phyloP scores from a whole-genome alignment of 148 eudicot genomes.

The Salicornia ramosissima region DNA sequence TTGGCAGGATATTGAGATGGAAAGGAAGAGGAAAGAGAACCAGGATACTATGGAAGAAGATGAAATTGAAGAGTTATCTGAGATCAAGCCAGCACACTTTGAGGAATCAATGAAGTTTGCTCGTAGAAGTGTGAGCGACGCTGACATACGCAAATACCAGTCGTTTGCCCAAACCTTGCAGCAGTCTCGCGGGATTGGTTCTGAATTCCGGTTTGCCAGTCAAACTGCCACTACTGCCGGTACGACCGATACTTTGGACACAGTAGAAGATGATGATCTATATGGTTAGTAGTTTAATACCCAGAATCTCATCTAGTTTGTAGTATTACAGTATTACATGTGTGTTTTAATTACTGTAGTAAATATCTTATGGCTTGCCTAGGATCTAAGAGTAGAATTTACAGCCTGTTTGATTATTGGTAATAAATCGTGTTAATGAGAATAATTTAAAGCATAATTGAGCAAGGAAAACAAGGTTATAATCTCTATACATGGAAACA shows the following conservation, averaged over 20 bases:
- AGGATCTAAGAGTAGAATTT: too few relatives aligned
- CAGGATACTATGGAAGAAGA: conserved; percentile 75
- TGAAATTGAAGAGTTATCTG: conserved; percentile 47
- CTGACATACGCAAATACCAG: conserved; percentile 68
- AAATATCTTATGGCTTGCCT: too few relatives aligned
- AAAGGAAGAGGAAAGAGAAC: conserved; percentile 55
- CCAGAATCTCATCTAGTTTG: background rate
- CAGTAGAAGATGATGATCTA: conserved; percentile 58
- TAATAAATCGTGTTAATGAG: too few relatives aligned
- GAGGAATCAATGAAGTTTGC: conserved; percentile 84
- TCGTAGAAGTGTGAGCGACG: conserved; percentile 67
- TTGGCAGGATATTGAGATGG: conserved; percentile 62
- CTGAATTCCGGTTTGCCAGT: conserved; percentile 54
- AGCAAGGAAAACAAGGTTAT: too few relatives aligned
- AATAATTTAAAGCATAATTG: too few relatives aligned
- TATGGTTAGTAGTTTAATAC: conserved; percentile 38
- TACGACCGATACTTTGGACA: conserved; percentile 28
- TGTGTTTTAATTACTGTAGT: background rate
- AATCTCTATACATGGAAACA: too few relatives aligned
- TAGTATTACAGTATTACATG: background rate
- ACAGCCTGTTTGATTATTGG: too few relatives aligned
- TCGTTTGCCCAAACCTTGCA: conserved; percentile 70
- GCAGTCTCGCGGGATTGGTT: conserved; percentile 69
- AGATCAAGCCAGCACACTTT: conserved; percentile 65
- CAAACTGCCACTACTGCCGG: conserved; percentile 23